Percentiles rank a stretch among this genome's conserved stretches.
These are phyloP conservation scores for Prunus mume DNA, from an alignment of 306 rosid genomes.

Conservation along the genomic window DNA sequence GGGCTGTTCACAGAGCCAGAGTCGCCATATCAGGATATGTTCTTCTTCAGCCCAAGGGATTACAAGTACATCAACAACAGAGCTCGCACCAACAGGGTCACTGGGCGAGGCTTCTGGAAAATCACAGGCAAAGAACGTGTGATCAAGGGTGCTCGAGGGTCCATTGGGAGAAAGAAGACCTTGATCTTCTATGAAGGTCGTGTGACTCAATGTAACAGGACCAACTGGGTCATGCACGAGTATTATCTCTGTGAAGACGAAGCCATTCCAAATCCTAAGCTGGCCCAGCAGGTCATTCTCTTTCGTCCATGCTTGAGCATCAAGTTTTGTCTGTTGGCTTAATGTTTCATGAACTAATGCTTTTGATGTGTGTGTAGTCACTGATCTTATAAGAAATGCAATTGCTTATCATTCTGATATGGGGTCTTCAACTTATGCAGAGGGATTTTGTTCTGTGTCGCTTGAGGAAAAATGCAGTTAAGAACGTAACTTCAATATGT, in stretches of 20 bases:
- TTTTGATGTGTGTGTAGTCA: background rate
- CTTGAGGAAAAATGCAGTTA: too few relatives aligned
- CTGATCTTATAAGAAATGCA: too few relatives aligned
- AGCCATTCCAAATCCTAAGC: background rate
- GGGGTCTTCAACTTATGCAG: constrained; percentile 8
- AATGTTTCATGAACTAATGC: too few relatives aligned
- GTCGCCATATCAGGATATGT: constrained; percentile 47
- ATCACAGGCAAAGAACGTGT: constrained; percentile 49
- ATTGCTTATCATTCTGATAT: too few relatives aligned
- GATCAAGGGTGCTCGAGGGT: constrained; percentile 22
- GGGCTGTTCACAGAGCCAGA: background rate
- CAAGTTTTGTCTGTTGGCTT: too few relatives aligned
- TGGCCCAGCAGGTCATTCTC: background rate
- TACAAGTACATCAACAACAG: constrained; percentile 39
- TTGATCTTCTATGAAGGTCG: constrained; percentile 48
- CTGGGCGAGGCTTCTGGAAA: constrained; percentile 62
- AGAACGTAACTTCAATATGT: too few relatives aligned
- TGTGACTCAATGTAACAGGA: constrained; percentile 17
- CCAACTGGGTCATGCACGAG: constrained; percentile 67
- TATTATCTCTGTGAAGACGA: constrained; percentile 25
- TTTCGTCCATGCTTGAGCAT: too few relatives aligned
- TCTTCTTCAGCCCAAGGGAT: constrained; percentile 43
- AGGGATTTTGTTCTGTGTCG: too few relatives aligned
- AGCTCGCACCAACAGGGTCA: constrained; percentile 40
- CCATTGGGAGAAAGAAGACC: constrained; percentile 59